Base-by-base conservation (phyloP, 768 basidiomycete genomes). In the Termitomyces sp. region DNA sequence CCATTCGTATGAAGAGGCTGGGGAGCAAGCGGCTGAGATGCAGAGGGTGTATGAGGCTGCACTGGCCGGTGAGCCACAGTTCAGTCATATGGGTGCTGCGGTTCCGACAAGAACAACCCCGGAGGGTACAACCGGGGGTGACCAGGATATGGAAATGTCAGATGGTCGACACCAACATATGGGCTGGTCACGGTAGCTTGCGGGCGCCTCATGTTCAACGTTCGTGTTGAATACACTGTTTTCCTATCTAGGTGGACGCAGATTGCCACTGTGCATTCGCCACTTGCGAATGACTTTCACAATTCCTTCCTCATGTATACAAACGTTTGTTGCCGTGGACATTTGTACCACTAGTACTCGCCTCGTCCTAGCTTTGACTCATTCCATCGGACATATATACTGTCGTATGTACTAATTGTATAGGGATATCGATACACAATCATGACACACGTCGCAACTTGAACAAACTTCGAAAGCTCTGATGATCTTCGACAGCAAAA, bases 1-100 rank as follows among this genome's bases (percentile, higher is more conserved):
- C 66, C 83, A 86, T 65, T 88, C 91, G 20, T 93, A 93, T 64
- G 93, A 93, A 68, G 91, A 93, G 63, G 87, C 91, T 32, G 89
- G 84, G 40, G 90, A 91, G 30, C 83, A 87, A 65, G 89, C 91
- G 3, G 77, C 77, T 37, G 82, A 88, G 67, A 87, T 95, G 81
- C 64, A 84, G 73, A 76, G 79, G 62, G 57, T 77, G 59, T 77
- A 77, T 75, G 70, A 70, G 36, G 69, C 72, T n/a, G 78, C 74
- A 34, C 72, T 74, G 7, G 69, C 65, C 34, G 79, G 79, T 22
- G 76, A 79, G 46, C 67, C 70, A 24, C 78, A 82, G 60, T 75
- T 81, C 55, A 76, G 73, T 60, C 78, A 82, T 69, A 82, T 82
- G 81, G 73, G 74, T 9, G 69, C 69, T 22, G 67, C 75, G 45